A percentile compares a stretch with the other conserved stretches of the same genome.
phyloP scores from a whole-genome alignment of 2,329 filamentous ascomycete species.

The Exserohilum turcica region DNA sequence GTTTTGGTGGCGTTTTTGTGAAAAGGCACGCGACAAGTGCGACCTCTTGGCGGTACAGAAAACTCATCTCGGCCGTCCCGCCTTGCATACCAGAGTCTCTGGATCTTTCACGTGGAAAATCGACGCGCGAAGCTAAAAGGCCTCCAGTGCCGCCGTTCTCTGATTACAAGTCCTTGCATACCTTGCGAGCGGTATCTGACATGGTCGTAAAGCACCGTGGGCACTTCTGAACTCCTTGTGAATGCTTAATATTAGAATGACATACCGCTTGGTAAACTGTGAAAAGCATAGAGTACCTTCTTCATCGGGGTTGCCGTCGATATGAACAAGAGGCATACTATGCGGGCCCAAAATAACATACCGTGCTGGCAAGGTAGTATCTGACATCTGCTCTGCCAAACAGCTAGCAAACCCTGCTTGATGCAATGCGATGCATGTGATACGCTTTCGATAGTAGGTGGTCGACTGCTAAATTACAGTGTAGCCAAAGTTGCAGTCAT shows the following conservation, averaged over 20 bases:
- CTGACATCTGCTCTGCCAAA: not conserved
- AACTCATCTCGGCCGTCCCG: constrained; percentile 2
- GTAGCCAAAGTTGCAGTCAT: not conserved
- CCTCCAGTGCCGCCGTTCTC: not conserved
- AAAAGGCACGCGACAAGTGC: constrained; percentile 9
- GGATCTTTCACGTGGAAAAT: not conserved
- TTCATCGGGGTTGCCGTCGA: not conserved
- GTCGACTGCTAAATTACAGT: too few species aligned
- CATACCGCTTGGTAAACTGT: not conserved
- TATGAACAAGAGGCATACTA: not conserved
- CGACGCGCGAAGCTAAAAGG: not conserved
- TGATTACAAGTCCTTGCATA: not conserved
- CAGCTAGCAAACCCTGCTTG: too few species aligned
- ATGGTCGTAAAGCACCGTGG: not conserved
- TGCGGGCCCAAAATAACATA: not conserved
- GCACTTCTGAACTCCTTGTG: not conserved
- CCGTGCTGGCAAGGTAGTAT: too few species aligned
- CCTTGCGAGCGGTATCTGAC: not conserved
- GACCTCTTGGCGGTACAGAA: constrained; percentile 14
- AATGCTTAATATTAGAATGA: not conserved
- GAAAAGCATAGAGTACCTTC: not conserved
- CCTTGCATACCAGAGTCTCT: not conserved
- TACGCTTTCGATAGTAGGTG: too few species aligned
- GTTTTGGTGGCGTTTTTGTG: constrained; percentile 13
- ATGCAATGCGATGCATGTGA: too few species aligned